Evolutionary conservation across 73 alveolate species (phyloP).

Genomic region (Durusdinium trenchii): DNA sequence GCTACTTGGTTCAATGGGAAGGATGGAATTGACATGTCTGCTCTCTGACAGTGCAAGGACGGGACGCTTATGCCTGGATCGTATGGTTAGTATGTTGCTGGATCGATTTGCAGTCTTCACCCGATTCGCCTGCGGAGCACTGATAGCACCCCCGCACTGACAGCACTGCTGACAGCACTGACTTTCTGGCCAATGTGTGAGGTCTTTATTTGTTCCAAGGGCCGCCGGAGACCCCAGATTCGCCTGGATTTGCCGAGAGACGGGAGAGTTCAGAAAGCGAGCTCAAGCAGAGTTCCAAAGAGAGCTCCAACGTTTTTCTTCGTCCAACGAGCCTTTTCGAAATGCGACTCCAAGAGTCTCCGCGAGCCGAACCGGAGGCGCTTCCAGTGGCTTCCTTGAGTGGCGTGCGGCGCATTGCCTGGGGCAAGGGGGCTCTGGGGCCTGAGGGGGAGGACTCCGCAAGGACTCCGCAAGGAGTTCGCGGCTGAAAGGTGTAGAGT

Average conservation of each 20-base stretch:
- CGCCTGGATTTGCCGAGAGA: too few relatives aligned
- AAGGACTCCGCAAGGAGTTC: not conserved
- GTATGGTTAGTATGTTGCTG: not conserved
- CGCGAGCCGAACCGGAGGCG: not conserved
- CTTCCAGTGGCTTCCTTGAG: constrained; percentile 14
- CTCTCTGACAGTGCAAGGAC: not conserved
- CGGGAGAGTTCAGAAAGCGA: too few relatives aligned
- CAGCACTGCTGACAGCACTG: not conserved
- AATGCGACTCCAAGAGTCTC: too few relatives aligned
- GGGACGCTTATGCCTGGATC: too few relatives aligned
- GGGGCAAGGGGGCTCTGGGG: not conserved
- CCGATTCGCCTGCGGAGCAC: not conserved
- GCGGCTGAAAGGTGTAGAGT: not conserved
- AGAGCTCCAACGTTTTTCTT: too few relatives aligned
- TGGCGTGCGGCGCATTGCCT: constrained; percentile 49
- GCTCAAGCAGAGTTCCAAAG: too few relatives aligned
- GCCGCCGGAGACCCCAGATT: not conserved
- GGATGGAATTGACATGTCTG: not conserved
- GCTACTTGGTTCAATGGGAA: not conserved
- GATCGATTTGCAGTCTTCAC: not conserved
- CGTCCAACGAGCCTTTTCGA: too few relatives aligned
- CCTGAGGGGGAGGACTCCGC: not conserved
- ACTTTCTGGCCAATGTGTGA: not conserved
- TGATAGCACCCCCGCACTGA: not conserved
- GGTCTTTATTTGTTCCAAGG: constrained; percentile 55